Evolutionary conservation across 768 basidiomycete species (phyloP).

Genomic region (Xerocomellus intermedius): DNA sequence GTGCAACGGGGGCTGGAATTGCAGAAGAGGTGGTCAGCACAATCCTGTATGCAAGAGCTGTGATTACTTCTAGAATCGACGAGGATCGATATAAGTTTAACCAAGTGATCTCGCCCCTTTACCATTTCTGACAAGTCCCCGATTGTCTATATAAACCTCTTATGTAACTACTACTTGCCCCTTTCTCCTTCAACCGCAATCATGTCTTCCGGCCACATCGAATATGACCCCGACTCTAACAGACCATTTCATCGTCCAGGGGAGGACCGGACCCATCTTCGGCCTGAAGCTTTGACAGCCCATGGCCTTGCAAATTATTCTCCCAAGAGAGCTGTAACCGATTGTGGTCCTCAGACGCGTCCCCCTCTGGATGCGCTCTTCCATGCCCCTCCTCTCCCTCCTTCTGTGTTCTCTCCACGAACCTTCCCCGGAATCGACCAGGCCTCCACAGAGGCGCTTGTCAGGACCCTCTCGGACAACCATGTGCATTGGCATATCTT

Average conservation of each 20-base stretch:
- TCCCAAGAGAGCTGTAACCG: slow-evolving; percentile 16
- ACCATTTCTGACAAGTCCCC: not conserved
- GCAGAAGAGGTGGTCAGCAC: too few relatives aligned
- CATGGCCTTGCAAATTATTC: slow-evolving; percentile 25
- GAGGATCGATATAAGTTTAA: too few relatives aligned
- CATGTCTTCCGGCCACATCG: slow-evolving; percentile 13
- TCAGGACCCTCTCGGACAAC: slow-evolving; percentile 46
- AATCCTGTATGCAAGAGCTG: too few relatives aligned
- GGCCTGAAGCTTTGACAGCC: slow-evolving; percentile 12
- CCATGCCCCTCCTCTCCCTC: slow-evolving; percentile 25
- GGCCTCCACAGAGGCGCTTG: slow-evolving; percentile 40
- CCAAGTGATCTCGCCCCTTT: not conserved
- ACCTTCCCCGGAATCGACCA: slow-evolving; percentile 36
- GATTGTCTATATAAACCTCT: not conserved
- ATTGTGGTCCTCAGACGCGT: not conserved
- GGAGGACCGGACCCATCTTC: slow-evolving; percentile 21
- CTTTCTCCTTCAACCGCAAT: not conserved
- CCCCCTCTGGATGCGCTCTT: slow-evolving; percentile 22
- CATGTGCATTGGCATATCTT: slow-evolving; percentile 54
- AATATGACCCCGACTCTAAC: slow-evolving; percentile 7
- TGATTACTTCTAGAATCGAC: too few relatives aligned
- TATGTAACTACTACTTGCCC: too few relatives aligned
- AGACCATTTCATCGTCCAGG: slow-evolving; percentile 19
- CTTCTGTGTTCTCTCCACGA: slow-evolving; percentile 33
- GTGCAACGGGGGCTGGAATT: too few relatives aligned